Base-by-base conservation (phyloP, 345 rosid genomes). In the Hibiscus syriacus region DNA sequence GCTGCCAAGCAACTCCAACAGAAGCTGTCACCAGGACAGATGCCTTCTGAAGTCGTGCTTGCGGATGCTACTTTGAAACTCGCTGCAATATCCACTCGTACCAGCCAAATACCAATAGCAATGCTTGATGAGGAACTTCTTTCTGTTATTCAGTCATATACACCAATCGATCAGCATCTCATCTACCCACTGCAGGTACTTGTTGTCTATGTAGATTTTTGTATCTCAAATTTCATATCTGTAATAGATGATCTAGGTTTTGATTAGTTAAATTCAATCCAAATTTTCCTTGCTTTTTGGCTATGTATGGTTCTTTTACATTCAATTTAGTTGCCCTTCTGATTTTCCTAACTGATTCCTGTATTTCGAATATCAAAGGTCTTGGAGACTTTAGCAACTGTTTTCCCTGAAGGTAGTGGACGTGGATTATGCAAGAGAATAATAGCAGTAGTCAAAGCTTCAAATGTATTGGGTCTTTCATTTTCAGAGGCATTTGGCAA, bases 1-100 rank as follows among this genome's bases (percentile, higher is more conserved):
- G 99, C 99, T 75, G 91, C 98, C 55, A 94, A 91, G 83, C 96
- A 94, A 80, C 97, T 94, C 60, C 99, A 94, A 63, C 80, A 85
- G 73, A 94, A 91, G 82, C 85, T 91, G 66, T 84, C 98, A 68
- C 96, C 97, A 36, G 86, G 76, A 54, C 76, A 83, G 69, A 55
- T 74, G 54, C 96, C 96, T 77, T 80, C 85, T 69, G 99, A 94
- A 75, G 79, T 94, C 70, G 66, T 67, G 60, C 87, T 91, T 49
- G 83, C 86, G 45, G 90, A 87, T 82, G 81, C 86, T 85, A 88
- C 90, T 74, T 78, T 91, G 75, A 89, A 84, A 77, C 92, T 91
- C 75, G 98, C 98, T 59, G 72, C 83, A 64, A 66, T 82, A 64
- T 83, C 95, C 13, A 84, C 90, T 64, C 92, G 97, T 77, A 56